Evolutionary conservation across 1,284 basidiomycete species (phyloP).

Genomic region (Puccinia triticina): DNA sequence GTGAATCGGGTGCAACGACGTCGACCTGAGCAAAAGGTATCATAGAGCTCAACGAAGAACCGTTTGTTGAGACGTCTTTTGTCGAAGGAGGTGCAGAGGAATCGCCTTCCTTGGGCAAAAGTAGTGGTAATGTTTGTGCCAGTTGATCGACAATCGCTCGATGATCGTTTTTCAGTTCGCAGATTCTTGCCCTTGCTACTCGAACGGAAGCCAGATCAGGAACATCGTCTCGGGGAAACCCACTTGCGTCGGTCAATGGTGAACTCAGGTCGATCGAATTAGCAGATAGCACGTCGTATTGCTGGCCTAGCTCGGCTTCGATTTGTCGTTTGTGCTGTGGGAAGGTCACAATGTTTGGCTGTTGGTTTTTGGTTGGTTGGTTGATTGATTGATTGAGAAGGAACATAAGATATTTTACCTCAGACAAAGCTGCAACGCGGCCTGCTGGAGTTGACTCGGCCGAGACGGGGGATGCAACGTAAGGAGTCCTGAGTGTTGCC

Average conservation of each 20-base stretch:
- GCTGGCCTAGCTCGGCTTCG: slow-evolving; percentile 11
- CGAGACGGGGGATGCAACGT: neutral
- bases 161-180: slow-evolving; percentile 43
- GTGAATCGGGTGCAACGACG: slow-evolving; percentile 12
- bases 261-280: slow-evolving; percentile 24
- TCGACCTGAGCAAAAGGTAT: slow-evolving; percentile 42
- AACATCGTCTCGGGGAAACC: slow-evolving; percentile 45
- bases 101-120: neutral
- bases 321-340: slow-evolving; percentile 14
- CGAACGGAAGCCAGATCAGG: slow-evolving; percentile 41
- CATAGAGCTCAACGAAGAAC: neutral
- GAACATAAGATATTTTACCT: neutral
- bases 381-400: neutral
- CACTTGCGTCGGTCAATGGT: slow-evolving; percentile 32
- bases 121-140: slow-evolving; percentile 17
- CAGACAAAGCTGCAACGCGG: neutral
- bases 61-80: neutral
- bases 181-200: slow-evolving; percentile 32
- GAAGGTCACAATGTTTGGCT: too few relatives aligned
- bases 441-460: slow-evolving; percentile 7
- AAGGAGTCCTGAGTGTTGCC: neutral
- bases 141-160: slow-evolving; percentile 2
- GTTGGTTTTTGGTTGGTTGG: neutral
- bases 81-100: neutral
- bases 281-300: slow-evolving; percentile 15